Evolutionary conservation across 768 basidiomycete species (phyloP).

Genomic region (Leccinum subgranulosum): DNA sequence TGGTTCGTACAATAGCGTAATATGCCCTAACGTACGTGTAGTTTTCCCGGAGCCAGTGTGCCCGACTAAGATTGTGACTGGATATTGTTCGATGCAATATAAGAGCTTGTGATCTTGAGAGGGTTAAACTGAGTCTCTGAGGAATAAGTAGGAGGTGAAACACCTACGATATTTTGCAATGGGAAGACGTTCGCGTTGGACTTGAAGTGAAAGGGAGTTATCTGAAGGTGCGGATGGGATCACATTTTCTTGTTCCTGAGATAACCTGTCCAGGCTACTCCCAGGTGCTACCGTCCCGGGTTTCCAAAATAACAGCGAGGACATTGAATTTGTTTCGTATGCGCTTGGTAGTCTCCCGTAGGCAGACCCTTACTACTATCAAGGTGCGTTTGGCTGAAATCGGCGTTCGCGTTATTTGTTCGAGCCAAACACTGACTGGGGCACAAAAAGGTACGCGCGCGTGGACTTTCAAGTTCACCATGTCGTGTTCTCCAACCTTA

Average conservation of each 20-base stretch:
- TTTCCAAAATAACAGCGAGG: slow-evolving; percentile 78
- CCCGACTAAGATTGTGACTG: slow-evolving; percentile 85
- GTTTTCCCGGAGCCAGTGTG: slow-evolving; percentile 98
- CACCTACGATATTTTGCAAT: slow-evolving; percentile 81
- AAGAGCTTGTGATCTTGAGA: slow-evolving; percentile 70
- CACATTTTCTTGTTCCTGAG: slow-evolving; percentile 71
- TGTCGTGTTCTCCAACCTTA: slow-evolving; percentile 2
- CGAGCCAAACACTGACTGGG: slow-evolving; percentile 16
- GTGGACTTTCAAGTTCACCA: background rate
- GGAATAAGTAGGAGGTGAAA: slow-evolving; percentile 4
- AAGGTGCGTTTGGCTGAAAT: background rate
- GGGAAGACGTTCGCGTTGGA: slow-evolving; percentile 79
- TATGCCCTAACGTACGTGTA: slow-evolving; percentile 63
- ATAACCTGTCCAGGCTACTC: slow-evolving; percentile 80
- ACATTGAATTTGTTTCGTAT: slow-evolving; percentile 32
- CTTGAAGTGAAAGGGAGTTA: slow-evolving; percentile 59
- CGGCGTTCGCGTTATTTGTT: slow-evolving; percentile 17
- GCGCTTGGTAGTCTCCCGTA: too few relatives aligned
- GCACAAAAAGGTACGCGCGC: slow-evolving; percentile 9
- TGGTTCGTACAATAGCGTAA: background rate
- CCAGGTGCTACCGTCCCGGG: slow-evolving; percentile 84
- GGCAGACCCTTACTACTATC: too few relatives aligned
- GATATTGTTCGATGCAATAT: slow-evolving; percentile 79
- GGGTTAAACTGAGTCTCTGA: background rate
- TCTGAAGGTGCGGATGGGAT: slow-evolving; percentile 61